Evolutionary conservation across 2,329 filamentous ascomycete species (phyloP).

Genomic region (Cladosporium cucumerinum): DNA sequence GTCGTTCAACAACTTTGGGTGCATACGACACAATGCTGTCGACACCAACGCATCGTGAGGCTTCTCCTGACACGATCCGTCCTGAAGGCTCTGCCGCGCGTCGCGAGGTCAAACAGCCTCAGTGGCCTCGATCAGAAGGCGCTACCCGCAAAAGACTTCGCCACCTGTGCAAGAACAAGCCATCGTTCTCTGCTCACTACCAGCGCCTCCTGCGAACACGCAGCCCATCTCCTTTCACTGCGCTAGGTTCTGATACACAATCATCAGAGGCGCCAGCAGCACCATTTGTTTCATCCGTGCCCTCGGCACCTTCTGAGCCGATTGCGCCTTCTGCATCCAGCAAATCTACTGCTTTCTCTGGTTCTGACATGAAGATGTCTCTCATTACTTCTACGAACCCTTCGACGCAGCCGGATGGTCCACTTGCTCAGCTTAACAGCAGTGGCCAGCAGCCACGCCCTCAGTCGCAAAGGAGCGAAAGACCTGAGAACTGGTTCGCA

Average conservation of each 20-base stretch:
- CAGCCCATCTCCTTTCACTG: constrained; percentile 56
- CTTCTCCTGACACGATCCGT: constrained; percentile 44
- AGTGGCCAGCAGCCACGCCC: constrained; percentile 38
- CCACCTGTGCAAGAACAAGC: constrained; percentile 58
- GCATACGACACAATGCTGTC: constrained; percentile 28
- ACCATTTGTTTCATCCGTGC: constrained; percentile 20
- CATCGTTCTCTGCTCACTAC: constrained; percentile 61
- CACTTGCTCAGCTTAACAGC: constrained; percentile 45
- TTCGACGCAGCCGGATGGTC: constrained; percentile 50
- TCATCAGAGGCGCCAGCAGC: constrained; percentile 26
- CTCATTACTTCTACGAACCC: constrained; percentile 50
- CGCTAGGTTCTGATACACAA: constrained; percentile 32
- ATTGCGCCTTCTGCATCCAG: not conserved
- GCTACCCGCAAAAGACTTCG: constrained; percentile 58
- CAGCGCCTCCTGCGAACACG: constrained; percentile 59
- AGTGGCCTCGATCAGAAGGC: constrained; percentile 57
- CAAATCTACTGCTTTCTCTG: constrained; percentile 41
- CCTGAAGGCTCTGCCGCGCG: constrained; percentile 35
- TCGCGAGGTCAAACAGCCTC: constrained; percentile 36
- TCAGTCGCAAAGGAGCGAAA: constrained; percentile 23
- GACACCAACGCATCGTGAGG: constrained; percentile 29
- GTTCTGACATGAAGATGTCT: constrained; percentile 50
- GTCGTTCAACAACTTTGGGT: constrained; percentile 34
- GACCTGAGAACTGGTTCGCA: constrained; percentile 41
- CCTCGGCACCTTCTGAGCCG: not conserved